A percentile compares a stretch with the other conserved stretches of the same genome.
phyloP scores from a whole-genome alignment of 441 rosid genomes.

The Bocquillonia castaneifolia region DNA sequence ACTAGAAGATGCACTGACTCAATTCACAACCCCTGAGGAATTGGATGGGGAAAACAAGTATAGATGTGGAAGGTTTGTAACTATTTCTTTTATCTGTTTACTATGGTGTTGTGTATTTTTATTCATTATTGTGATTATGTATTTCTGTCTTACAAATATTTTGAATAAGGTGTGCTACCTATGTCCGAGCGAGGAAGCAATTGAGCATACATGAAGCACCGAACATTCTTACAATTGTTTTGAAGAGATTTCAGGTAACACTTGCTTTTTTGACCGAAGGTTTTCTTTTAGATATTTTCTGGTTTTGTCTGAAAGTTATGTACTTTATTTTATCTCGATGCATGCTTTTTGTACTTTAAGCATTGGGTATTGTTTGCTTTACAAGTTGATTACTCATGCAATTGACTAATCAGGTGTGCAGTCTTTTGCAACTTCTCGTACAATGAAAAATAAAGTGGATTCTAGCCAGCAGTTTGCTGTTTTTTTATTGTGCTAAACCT shows the following conservation, averaged over 20 bases:
- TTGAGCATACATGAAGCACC: conserved; percentile 82
- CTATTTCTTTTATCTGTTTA: neutral
- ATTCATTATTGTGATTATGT: neutral
- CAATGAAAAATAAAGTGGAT: neutral
- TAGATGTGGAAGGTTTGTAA: conserved; percentile 75
- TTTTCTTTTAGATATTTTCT: neutral
- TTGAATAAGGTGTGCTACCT: conserved; percentile 58
- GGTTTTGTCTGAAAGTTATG: neutral
- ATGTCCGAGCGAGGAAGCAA: conserved; percentile 77
- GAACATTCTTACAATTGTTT: conserved; percentile 77
- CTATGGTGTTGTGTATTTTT: neutral
- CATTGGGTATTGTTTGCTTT: neutral
- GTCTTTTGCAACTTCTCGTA: neutral
- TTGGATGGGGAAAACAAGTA: conserved; percentile 92
- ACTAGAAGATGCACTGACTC: conserved; percentile 74
- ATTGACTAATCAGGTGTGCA: no score
- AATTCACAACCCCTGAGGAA: conserved; percentile 75
- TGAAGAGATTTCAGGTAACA: conserved; percentile 82
- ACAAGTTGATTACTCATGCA: neutral
- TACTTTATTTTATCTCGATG: neutral
- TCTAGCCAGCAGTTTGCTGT: neutral
- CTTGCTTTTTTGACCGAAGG: conserved; percentile 4
- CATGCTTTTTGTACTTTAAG: neutral
- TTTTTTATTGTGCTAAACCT: neutral
- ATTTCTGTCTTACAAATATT: neutral